These are phyloP conservation scores for Scenedesmus sp. DNA, from an alignment of 163 green algal species.

Conservation along the genomic window DNA sequence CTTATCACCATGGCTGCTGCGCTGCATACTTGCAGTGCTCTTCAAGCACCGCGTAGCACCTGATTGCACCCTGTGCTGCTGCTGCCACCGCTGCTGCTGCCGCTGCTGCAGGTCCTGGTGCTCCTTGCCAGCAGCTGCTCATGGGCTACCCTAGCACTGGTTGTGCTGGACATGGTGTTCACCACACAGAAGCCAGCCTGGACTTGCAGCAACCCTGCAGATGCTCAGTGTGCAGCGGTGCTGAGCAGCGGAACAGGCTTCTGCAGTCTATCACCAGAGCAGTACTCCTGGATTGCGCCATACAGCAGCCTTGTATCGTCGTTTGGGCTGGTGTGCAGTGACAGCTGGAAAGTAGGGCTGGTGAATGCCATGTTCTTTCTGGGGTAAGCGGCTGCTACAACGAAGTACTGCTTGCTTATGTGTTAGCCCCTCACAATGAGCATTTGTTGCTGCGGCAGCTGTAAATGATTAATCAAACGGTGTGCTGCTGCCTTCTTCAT, in stretches of 20 bases:
- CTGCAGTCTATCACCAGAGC: neutral
- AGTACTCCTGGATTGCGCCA: neutral
- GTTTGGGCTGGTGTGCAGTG: conserved; percentile 28
- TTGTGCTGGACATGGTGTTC: conserved; percentile 44
- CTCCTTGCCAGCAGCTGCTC: conserved; percentile 5
- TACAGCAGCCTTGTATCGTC: neutral
- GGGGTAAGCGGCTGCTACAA: neutral
- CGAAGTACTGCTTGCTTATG: neutral
- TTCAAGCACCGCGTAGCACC: too few relatives aligned
- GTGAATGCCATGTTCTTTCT: conserved; percentile 33
- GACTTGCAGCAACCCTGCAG: neutral
- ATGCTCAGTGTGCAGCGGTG: conserved; percentile 6
- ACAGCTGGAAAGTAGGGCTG: conserved; percentile 16
- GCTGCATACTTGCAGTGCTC: neutral
- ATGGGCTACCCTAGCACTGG: conserved; percentile 17
- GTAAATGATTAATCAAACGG: too few relatives aligned
- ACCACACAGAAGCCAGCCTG: conserved; percentile 7
- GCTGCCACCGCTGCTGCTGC: neutral
- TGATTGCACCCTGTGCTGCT: neutral
- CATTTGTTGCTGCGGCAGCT: too few relatives aligned
- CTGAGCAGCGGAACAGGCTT: neutral
- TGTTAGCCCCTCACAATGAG: too few relatives aligned
- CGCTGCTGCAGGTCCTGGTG: neutral
- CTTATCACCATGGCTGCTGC: too few relatives aligned
- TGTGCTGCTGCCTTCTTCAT: too few relatives aligned